phyloP scores from a whole-genome alignment of 2,329 filamentous ascomycete species.

The Anisogramma anomala region DNA sequence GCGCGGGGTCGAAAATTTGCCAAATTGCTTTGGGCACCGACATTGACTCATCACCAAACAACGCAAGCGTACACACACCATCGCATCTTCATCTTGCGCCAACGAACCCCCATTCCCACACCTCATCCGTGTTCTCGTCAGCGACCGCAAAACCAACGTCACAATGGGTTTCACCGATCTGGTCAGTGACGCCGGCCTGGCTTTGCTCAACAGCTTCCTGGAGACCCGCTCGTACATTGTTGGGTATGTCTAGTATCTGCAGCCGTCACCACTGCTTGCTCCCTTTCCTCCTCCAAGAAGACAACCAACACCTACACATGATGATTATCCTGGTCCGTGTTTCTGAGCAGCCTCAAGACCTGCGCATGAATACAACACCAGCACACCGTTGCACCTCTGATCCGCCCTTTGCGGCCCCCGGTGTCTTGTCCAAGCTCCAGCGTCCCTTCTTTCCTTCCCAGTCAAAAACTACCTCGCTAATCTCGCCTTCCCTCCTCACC shows the following conservation, averaged over 20 bases:
- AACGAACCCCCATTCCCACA: too few species aligned
- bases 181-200: slow-evolving; percentile 20
- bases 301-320: slow-evolving; percentile 28
- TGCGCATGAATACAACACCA: slow-evolving; percentile 56
- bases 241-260: slow-evolving; percentile 46
- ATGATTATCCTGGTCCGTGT: slow-evolving; percentile 80
- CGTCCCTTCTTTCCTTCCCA: background rate
- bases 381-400: slow-evolving; percentile 63
- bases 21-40: too few species aligned
- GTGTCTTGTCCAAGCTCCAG: background rate
- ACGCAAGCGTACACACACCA: too few species aligned
- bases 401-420: background rate
- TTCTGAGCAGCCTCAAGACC: slow-evolving; percentile 77
- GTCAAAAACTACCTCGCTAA: slow-evolving; percentile 2
- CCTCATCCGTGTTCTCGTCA: too few species aligned
- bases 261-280: background rate
- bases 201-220: slow-evolving; percentile 53
- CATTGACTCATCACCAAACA: too few species aligned
- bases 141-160: too few species aligned
- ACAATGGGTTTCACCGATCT: slow-evolving; percentile 22
- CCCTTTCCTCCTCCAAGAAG: background rate
- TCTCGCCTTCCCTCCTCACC: background rate
- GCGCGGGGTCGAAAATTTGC: too few species aligned
- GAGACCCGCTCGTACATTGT: slow-evolving; percentile 62
- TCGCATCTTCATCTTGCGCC: too few species aligned